A percentile compares a stretch with the other conserved stretches of the same genome.
Conservation (phyloP, 2,329 filamentous ascomycete genomes). For the Diaporthe sp. region DNA sequence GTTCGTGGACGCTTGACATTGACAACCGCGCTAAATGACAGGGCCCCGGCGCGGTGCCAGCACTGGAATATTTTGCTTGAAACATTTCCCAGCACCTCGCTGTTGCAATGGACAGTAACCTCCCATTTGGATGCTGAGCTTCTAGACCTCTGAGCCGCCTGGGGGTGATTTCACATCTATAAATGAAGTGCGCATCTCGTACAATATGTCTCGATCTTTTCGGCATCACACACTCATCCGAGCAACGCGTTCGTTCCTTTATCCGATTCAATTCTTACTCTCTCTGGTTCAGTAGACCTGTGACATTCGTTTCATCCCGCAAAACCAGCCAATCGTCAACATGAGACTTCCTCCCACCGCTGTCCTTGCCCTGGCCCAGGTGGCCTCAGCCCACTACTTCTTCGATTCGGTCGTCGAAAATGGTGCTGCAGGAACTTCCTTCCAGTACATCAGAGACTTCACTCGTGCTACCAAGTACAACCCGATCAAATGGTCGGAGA, state of each 20-base stretch:
- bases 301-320: background rate
- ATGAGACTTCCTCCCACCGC: background rate
- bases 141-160: background rate
- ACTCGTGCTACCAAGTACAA: conserved; percentile 1
- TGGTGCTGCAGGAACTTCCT: background rate
- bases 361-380: background rate
- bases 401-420: background rate
- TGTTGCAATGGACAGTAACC: too few species aligned
- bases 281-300: too few species aligned
- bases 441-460: conserved; percentile 5
- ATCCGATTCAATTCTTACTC: too few species aligned
- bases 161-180: background rate
- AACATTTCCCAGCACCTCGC: too few species aligned
- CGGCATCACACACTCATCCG: background rate
- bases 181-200: background rate
- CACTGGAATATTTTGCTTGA: too few species aligned
- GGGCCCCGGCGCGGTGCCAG: too few species aligned
- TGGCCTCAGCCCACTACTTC: conserved; percentile 13
- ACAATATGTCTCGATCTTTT: background rate
- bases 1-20: too few species aligned
- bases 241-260: background rate
- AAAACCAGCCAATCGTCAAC: background rate
- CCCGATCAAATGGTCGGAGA: background rate
- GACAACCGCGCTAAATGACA: too few species aligned
- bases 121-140: too few species aligned